Base-by-base conservation (phyloP, 345 rosid species). In the Leavenworthia alabamica region DNA sequence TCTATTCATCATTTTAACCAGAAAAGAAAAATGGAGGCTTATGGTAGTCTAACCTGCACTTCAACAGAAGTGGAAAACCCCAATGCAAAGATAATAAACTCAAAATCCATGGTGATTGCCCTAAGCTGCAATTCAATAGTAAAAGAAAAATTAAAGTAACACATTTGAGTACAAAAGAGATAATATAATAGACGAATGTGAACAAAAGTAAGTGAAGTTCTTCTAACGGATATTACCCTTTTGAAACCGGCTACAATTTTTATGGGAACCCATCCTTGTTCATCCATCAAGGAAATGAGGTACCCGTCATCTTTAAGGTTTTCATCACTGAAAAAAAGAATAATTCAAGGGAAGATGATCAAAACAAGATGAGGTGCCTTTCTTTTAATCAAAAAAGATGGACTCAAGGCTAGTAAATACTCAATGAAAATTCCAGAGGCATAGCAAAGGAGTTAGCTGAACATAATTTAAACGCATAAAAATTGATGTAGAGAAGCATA, bases 211-310 rank as follows among this genome's bases (percentile, higher is more conserved):
- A 53, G 62, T 28, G 42, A 52, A 35, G 47, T 36, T 59, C 16
- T 8, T 53, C 43, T 27, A 35, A 60, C 11, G 27, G n/a, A n/a
- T n/a, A n/a, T n/a, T n/a, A n/a, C n/a, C n/a, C n/a, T n/a, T n/a
- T n/a, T n/a, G n/a, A 94, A 94, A 67, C 80, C 86, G 0, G 99
- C 95, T 71, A 94, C 75, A n/a, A 33, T 62, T 28, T 82, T 69
- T 20, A 79, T 73, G 14, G 88, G 80, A 77, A 86, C 99, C 96
- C 96, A 86, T 62, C 99, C 99, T 64, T 86, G 81, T 62, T 80
- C 77, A 77, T 94, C 99, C 99, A 94, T 88, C 79, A 84, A 76
- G 65, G 90, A 78, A 37, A 77, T 81, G 54, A 94, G 76, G 66
- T 77, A 90, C 53, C 60, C 71, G 43, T 94, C 99, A 22, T 56